phyloP scores from a whole-genome alignment of 2,329 filamentous ascomycete genomes.

The Chaetomium sp. region DNA sequence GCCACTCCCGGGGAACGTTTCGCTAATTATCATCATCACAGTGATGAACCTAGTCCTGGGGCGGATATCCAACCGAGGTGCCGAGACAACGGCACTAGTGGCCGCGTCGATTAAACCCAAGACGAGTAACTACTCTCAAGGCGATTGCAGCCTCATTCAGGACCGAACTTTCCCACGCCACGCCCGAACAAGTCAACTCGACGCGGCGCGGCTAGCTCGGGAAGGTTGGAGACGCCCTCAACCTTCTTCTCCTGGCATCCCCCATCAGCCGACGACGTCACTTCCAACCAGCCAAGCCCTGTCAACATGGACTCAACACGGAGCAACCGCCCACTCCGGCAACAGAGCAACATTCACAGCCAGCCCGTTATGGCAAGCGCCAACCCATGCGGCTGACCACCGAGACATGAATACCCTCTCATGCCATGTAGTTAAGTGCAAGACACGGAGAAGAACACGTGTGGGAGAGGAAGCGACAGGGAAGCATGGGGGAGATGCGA shows the following conservation, averaged over 20 bases:
- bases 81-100: background rate
- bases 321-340: background rate
- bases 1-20: background rate
- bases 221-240: background rate
- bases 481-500: background rate
- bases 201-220: background rate
- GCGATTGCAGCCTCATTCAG: background rate
- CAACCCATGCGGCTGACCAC: background rate
- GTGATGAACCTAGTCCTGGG: background rate
- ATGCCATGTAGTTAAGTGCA: background rate
- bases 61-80: background rate
- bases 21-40: background rate
- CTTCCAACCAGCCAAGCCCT: background rate
- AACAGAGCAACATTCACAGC: background rate
- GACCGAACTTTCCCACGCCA: background rate
- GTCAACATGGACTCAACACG: background rate
- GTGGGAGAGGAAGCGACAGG: background rate
- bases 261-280: background rate
- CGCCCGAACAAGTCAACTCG: background rate
- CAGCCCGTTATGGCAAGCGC: background rate
- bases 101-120: background rate
- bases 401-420: background rate
- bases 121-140: background rate
- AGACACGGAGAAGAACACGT: background rate
- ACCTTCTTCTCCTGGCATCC: background rate